Conservation (phyloP, 2,329 filamentous ascomycete genomes). For the Aspergillus novofumigatus region DNA sequence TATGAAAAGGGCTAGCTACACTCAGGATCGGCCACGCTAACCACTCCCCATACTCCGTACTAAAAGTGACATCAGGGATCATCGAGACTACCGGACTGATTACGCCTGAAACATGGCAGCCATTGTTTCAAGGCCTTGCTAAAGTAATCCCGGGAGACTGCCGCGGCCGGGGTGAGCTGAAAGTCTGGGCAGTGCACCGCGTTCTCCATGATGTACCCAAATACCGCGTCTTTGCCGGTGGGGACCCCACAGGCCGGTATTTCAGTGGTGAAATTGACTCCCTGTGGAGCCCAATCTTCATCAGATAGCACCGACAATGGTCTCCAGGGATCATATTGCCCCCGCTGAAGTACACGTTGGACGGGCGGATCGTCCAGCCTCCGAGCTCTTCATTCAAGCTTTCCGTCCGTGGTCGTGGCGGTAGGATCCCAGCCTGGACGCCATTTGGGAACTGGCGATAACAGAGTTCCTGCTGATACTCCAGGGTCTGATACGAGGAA, state of each 20-base stretch:
- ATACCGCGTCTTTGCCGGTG: conserved; percentile 37
- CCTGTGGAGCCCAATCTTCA: conserved; percentile 39
- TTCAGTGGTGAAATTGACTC: conserved; percentile 33
- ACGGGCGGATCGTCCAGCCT: conserved; percentile 50
- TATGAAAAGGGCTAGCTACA: conserved; percentile 7
- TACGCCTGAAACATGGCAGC: conserved; percentile 42
- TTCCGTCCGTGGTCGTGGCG: conserved; percentile 36
- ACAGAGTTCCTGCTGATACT: conserved; percentile 44
- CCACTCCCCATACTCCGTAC: not conserved
- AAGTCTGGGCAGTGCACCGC: conserved; percentile 51
- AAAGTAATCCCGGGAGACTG: conserved; percentile 36
- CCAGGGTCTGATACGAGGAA: conserved; percentile 44
- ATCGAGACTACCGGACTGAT: not conserved
- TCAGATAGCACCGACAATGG: conserved; percentile 43
- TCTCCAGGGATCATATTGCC: conserved; percentile 52
- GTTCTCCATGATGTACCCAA: conserved; percentile 45
- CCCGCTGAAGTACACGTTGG: conserved; percentile 49
- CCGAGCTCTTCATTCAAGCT: conserved; percentile 44
- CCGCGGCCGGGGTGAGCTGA: conserved; percentile 27
- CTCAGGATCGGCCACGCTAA: conserved; percentile 9
- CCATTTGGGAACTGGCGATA: conserved; percentile 47
- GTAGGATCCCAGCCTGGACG: conserved; percentile 36
- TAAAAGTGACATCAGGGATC: not conserved
- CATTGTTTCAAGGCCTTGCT: conserved; percentile 42
- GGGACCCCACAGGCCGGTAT: conserved; percentile 43